Conservation (phyloP, 192 early-diverging fungal genomes). For the Gryganskiella cystojenkinii region DNA sequence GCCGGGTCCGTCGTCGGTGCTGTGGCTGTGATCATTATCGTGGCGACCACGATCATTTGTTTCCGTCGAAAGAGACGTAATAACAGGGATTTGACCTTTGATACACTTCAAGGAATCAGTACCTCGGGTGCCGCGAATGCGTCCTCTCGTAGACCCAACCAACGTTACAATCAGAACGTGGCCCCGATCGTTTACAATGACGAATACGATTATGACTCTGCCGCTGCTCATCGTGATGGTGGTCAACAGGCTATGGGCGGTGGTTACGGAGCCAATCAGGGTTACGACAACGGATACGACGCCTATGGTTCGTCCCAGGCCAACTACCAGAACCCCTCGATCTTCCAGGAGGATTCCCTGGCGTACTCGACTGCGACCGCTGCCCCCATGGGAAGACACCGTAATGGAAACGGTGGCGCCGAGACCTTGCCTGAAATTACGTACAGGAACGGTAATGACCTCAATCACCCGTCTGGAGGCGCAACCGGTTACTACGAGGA, state of each 20-base stretch:
- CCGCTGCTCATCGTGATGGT: no score
- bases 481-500: constrained; percentile 42
- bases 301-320: constrained; percentile 26
- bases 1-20: constrained; percentile 31
- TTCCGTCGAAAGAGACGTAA: constrained; percentile 31
- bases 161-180: constrained; percentile 10
- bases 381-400: not conserved
- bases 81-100: constrained; percentile 39
- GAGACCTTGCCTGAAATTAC: constrained; percentile 47
- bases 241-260: not conserved
- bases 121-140: not conserved
- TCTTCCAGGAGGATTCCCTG: constrained; percentile 46
- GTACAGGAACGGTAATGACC: constrained; percentile 42
- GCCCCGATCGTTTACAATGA: constrained; percentile 21
- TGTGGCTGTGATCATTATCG: constrained; percentile 25
- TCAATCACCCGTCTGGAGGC: constrained; percentile 24
- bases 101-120: constrained; percentile 38
- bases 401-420: constrained; percentile 14
- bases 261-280: not conserved
- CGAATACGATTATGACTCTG: constrained; percentile 28
- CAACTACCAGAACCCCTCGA: constrained; percentile 41
- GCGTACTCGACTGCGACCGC: constrained; percentile 13
- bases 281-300: constrained; percentile 37
- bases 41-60: constrained; percentile 40
- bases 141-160: constrained; percentile 1